Conservation (phyloP, 805 yeast species). For the Ogataea trehaloabstinens region DNA sequence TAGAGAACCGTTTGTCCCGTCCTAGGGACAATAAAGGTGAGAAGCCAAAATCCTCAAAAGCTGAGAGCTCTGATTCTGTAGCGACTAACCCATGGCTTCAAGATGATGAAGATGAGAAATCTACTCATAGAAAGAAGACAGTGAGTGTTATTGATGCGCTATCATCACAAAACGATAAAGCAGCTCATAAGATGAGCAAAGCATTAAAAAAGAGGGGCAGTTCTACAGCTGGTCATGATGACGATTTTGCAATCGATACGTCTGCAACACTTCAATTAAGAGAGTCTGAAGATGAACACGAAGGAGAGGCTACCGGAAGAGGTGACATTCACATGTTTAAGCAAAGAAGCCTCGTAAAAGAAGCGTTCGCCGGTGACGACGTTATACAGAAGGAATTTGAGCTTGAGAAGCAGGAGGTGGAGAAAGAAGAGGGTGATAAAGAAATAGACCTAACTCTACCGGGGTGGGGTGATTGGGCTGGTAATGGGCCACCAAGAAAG, state of each 20-base stretch:
- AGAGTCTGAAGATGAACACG: conserved; percentile 36
- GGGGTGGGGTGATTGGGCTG: conserved; percentile 99
- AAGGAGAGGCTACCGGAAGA: conserved; percentile 44
- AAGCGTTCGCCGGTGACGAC: conserved; percentile 98
- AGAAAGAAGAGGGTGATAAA: conserved; percentile 80
- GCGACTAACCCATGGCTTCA: conserved; percentile 50
- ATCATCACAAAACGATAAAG: conserved; percentile 49
- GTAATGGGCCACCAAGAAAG: conserved; percentile 42
- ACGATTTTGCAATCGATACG: conserved; percentile 43
- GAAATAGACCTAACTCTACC: conserved; percentile 84
- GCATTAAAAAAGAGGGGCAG: conserved; percentile 34
- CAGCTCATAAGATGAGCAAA: conserved; percentile 43
- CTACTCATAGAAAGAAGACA: conserved; percentile 39
- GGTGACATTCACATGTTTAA: conserved; percentile 55
- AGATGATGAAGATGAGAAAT: conserved; percentile 19
- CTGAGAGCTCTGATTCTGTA: conserved; percentile 23
- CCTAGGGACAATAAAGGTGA: conserved; percentile 6
- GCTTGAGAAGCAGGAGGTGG: conserved; percentile 65
- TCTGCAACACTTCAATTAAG: conserved; percentile 47
- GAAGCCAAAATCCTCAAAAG: conserved; percentile 7
- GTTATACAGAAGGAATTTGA: conserved; percentile 73
- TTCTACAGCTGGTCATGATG: conserved; percentile 35
- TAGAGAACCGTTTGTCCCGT: conserved; percentile 39
- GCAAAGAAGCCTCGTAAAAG: conserved; percentile 77
- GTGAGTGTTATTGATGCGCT: conserved; percentile 46